Base-by-base conservation (phyloP, 768 basidiomycete species). In the Galerina marginata region DNA sequence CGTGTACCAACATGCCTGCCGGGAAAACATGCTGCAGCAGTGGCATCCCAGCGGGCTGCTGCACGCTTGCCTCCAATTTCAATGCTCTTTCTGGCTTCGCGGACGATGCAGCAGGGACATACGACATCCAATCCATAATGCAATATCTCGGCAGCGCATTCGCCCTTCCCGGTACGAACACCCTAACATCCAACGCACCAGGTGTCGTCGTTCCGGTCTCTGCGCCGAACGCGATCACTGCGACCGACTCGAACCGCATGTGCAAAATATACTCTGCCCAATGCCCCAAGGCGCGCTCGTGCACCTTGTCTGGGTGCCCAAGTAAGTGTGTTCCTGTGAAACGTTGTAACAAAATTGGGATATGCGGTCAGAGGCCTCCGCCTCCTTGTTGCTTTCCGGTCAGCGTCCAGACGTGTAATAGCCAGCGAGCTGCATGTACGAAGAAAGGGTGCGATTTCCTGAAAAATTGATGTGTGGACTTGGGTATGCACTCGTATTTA, bases 21-120 rank as follows among this genome's bases (percentile, higher is more conserved):
- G 55, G 55, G 11, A 40, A 25, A 26, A 56, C 44, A n/a, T 56
- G 55, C 47, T 56, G 55, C 38, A 37, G 37, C 36, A 48, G 29
- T 15, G 51, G 36, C 1, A 38, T 38, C 20, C 55, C 55, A 7
- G 9, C 44, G 2, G 55, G 55, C 4, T 56, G 55, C 26, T 56
- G 55, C 15, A 48, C 33, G 3, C 29, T 33, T 3, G 46, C 45
- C 10, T 26, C 26, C 15, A 48, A 56, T 29, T 56, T 56, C 37
- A 47, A 47, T 20, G 12, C 47, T 23, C 9, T 38, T 16, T 37
- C 44, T 9, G 46, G 38, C 5, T 20, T 39, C 4, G 26, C 16
- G 4, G 37, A 37, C 11, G 46, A 56, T 38, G 45, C 45, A 10
- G 36, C 55, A 5, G 55, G 55, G 1, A 20, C 45, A 47, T 56